Base-by-base conservation (phyloP, 805 yeast genomes). In the Suhomyces xylopsoci region DNA sequence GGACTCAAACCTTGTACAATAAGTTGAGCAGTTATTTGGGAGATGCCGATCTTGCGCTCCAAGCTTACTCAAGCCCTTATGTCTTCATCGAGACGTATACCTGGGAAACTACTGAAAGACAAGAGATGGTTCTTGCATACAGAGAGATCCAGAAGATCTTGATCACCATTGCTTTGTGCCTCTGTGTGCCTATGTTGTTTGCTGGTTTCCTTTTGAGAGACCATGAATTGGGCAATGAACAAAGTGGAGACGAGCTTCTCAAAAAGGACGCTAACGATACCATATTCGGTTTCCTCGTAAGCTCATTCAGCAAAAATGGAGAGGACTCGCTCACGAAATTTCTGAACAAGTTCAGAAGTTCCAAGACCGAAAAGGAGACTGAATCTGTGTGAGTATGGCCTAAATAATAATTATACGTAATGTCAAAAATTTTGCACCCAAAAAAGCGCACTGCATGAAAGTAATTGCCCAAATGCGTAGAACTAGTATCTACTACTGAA, bases 21-120 rank as follows among this genome's bases (percentile, higher is more conserved):
- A 49, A 53, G 40, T 50, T 88, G 56, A 68, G 88, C 30, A 86
- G 83, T 58, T 79, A 82, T 62, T 72, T 87, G 42, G 56, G 51
- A 15, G 41, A 43, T 20, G 38, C 50, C 15, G 36, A 32, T 15
- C 45, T 51, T 47, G 57, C 57, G 19, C 28, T 30, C 2, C 30
- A 36, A 24, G 57, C 55, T 3, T 54, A 54, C 42, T 20, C 38
- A 19, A 51, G 49, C 38, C 57, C 57, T 7, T 54, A 54, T 49
- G 44, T 28, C 7, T 54, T 47, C 24, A 52, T 52, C 34, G 41
- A 42, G 9, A 40, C 30, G 19, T 52, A 49, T 40, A 10, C 49
- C 14, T 55, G 58, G 58, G 52, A 42, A 2, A 50, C 53, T 5
- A 41, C 52, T 14, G 58, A 52, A 24, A 55, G 58, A 48, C 19